A percentile compares a stretch with the other conserved stretches of the same genome.
phyloP scores from a whole-genome alignment of 192 early-diverging fungal genomes.

The Spinellus fusiger region DNA sequence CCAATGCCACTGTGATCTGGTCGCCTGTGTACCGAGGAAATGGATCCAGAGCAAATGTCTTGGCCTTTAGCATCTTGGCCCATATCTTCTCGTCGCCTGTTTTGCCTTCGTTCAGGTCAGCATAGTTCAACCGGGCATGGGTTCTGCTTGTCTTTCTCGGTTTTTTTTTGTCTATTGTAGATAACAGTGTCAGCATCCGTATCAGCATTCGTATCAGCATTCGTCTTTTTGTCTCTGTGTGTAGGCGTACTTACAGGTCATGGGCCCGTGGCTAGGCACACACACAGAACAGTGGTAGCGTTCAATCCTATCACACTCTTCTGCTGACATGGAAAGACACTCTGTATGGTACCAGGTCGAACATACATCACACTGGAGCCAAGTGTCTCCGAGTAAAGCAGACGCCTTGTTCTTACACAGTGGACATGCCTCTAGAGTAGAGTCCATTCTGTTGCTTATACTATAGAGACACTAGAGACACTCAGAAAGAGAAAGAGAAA shows the following conservation, averaged over 20 bases:
- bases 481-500: too few species aligned
- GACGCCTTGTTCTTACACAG: neutral
- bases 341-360: slow-evolving; percentile 60
- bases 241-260: slow-evolving; percentile 49
- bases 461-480: too few species aligned
- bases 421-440: neutral
- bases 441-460: neutral
- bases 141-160: slow-evolving; percentile 55
- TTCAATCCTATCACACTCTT: slow-evolving; percentile 57
- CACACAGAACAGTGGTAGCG: slow-evolving; percentile 59
- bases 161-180: slow-evolving; percentile 30
- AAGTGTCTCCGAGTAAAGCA: slow-evolving; percentile 14
- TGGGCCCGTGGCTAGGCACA: slow-evolving; percentile 48
- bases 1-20: slow-evolving; percentile 63
- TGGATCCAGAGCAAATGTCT: slow-evolving; percentile 59
- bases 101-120: slow-evolving; percentile 71
- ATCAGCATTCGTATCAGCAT: too few species aligned
- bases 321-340: slow-evolving; percentile 50
- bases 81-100: slow-evolving; percentile 78
- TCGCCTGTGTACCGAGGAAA: slow-evolving; percentile 62
- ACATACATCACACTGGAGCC: slow-evolving; percentile 66
- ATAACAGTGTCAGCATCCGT: too few species aligned
- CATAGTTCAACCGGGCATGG: slow-evolving; percentile 71
- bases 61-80: slow-evolving; percentile 62
- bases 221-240: too few species aligned